Evolutionary conservation across 225 moss, liverwort and hornwort genomes (phyloP).

Genomic region (Polytrichum formosum): DNA sequence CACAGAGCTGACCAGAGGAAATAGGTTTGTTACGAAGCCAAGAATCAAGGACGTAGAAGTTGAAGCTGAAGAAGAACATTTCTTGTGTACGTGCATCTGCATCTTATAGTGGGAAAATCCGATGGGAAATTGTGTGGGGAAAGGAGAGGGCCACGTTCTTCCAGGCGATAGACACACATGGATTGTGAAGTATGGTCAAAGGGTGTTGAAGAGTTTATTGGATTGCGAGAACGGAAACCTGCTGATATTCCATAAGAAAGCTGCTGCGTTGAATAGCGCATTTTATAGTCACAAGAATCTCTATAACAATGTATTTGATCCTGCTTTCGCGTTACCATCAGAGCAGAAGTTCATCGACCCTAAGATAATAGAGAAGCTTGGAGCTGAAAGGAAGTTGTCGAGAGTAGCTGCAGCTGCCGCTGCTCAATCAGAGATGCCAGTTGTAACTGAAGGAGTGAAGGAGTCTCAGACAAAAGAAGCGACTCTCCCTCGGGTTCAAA

Average conservation of each 20-base stretch:
- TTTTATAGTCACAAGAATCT: constrained; percentile 42
- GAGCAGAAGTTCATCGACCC: constrained; percentile 38
- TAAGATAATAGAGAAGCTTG: constrained; percentile 36
- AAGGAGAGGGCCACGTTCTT: constrained; percentile 40
- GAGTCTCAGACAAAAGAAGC: constrained; percentile 11
- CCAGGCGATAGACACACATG: constrained; percentile 44
- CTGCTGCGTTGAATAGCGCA: constrained; percentile 28
- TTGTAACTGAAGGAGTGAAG: constrained; percentile 14
- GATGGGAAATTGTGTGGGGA: constrained; percentile 52
- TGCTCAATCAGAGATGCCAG: constrained; percentile 3
- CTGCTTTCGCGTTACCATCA: constrained; percentile 22
- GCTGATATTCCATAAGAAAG: constrained; percentile 26
- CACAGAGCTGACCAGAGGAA: too few relatives aligned
- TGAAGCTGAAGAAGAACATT: too few relatives aligned
- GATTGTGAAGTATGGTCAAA: constrained; percentile 44
- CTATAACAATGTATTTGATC: constrained; percentile 29
- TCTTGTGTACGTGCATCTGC: too few relatives aligned
- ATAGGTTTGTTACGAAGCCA: too few relatives aligned
- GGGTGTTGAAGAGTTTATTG: constrained; percentile 41
- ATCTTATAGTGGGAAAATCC: neutral
- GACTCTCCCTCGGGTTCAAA: constrained; percentile 19
- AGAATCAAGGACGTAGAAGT: too few relatives aligned
- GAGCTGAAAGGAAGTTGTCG: constrained; percentile 30
- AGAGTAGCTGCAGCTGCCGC: constrained; percentile 32
- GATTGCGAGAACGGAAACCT: constrained; percentile 47